Conservation (phyloP, 768 basidiomycete species). For the Tephrocybe sp. region DNA sequence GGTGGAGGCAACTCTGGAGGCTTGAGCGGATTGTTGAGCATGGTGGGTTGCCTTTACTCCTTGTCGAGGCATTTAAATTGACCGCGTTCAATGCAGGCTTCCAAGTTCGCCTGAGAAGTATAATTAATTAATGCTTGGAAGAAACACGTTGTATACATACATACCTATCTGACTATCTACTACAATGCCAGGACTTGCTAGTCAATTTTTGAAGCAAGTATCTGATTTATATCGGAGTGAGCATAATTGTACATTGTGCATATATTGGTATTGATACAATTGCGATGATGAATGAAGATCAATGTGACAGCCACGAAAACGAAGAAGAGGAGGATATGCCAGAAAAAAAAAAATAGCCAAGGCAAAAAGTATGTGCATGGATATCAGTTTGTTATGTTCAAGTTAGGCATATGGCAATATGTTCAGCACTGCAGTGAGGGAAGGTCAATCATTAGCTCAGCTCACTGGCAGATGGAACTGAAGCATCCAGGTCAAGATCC, state of each 20-base stretch:
- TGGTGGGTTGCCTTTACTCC: conserved; percentile 42
- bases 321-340: neutral
- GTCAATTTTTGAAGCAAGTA: neutral
- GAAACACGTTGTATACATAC: neutral
- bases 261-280: conserved; percentile 3
- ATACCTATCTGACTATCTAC: neutral
- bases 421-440: too few species aligned
- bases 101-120: conserved; percentile 19
- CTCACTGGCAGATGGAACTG: too few species aligned
- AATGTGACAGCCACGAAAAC: neutral
- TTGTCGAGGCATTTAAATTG: neutral
- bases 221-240: neutral
- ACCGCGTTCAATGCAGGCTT: conserved; percentile 21
- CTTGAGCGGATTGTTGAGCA: conserved; percentile 52
- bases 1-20: conserved; percentile 75
- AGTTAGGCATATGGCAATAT: too few species aligned
- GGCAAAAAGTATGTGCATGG: neutral
- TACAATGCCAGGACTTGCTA: neutral
- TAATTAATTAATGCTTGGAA: neutral
- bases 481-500: too few species aligned
- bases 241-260: neutral
- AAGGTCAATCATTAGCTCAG: too few species aligned
- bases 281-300: neutral
- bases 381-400: too few species aligned
- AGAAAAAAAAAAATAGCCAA: neutral